A percentile compares a stretch with the other conserved stretches of the same genome.
Conservation (phyloP, 257 asterid species). For the Solanum okadae region DNA sequence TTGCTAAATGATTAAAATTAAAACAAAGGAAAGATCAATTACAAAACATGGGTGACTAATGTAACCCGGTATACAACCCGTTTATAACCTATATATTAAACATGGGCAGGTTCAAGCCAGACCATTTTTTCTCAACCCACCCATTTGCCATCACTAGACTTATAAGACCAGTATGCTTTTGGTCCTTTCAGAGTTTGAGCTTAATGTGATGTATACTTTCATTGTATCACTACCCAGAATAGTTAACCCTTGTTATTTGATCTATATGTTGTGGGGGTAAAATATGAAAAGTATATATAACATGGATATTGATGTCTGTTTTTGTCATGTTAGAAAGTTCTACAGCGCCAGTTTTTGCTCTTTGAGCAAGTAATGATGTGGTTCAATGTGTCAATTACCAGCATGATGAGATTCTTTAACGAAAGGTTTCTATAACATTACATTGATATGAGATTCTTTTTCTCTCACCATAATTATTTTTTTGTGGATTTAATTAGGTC, state of each 20-base stretch:
- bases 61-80: neutral
- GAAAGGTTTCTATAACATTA: neutral
- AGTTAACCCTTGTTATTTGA: neutral
- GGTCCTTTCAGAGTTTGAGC: neutral
- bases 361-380: neutral
- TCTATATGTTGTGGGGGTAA: neutral
- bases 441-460: neutral
- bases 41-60: neutral
- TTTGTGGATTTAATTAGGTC: neutral
- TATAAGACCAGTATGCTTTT: neutral
- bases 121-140: neutral
- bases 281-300: neutral
- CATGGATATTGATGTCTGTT: neutral
- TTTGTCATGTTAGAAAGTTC: neutral
- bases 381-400: neutral
- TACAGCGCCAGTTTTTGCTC: neutral
- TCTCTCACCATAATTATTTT: neutral
- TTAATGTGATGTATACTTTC: neutral
- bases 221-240: neutral
- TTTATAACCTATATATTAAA: neutral
- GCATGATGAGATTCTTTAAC: neutral
- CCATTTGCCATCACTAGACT: neutral
- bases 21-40: neutral
- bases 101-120: neutral
- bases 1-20: neutral